Percentiles rank a stretch among this genome's conserved stretches.
Evolutionary conservation across 176 grass and related monocot genomes (phyloP).

Genomic region (Oryza glaberrima): DNA sequence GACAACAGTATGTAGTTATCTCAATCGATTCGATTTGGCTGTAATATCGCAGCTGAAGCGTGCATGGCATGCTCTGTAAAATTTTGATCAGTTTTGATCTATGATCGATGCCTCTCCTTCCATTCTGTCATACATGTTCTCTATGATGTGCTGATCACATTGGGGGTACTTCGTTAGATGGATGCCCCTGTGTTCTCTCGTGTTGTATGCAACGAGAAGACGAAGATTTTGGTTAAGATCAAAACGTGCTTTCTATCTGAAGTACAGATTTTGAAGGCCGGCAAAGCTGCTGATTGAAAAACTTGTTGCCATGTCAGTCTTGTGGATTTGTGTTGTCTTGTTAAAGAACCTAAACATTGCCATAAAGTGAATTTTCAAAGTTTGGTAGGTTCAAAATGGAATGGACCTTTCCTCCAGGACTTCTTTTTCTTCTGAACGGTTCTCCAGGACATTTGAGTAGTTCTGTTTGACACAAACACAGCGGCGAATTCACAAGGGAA

Average conservation of each 20-base stretch:
- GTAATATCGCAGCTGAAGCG: conserved; percentile 7
- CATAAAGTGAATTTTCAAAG: neutral
- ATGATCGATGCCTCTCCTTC: neutral
- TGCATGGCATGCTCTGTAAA: conserved; percentile 12
- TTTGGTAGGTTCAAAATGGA: neutral
- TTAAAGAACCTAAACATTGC: neutral
- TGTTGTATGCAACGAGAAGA: neutral
- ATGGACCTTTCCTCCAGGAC: neutral
- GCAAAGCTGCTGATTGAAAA: neutral
- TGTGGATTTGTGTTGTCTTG: no score
- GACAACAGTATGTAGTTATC: neutral
- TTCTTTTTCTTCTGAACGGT: no score
- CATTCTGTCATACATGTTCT: neutral
- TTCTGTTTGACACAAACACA: neutral
- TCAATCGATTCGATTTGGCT: conserved; percentile 11
- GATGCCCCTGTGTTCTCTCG: neutral
- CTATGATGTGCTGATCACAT: neutral
- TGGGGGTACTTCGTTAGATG: neutral
- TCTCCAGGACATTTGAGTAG: neutral
- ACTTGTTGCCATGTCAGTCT: neutral
- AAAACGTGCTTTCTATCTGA: neutral
- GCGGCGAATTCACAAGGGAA: neutral
- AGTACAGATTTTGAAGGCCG: neutral
- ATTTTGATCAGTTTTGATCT: conserved; percentile 43
- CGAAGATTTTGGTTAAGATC: neutral